Evolutionary conservation across 768 basidiomycete genomes (phyloP).

Genomic region (Paxillus involutus): DNA sequence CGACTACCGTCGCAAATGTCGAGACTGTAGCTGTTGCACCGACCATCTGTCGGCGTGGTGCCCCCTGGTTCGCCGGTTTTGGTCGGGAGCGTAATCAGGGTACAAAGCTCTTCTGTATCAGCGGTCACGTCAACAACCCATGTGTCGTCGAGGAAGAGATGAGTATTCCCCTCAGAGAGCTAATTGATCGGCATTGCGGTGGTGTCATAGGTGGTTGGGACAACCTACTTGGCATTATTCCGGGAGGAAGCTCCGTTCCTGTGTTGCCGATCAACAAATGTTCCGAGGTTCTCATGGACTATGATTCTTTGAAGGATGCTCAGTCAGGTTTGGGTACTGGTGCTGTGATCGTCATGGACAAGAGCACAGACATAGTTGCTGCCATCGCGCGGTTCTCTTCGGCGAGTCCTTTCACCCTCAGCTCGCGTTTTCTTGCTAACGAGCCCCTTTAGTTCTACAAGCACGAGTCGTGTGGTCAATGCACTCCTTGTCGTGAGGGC

Average conservation of each 20-base stretch:
- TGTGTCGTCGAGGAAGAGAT: constrained; percentile 99
- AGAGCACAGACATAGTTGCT: constrained; percentile 90
- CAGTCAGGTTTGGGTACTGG: constrained; percentile 97
- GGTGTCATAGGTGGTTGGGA: constrained; percentile 96
- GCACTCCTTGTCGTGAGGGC: constrained; percentile 91
- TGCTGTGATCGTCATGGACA: constrained; percentile 99
- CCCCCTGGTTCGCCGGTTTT: constrained; percentile 89
- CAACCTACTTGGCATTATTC: constrained; percentile 94
- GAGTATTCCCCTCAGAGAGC: constrained; percentile 92
- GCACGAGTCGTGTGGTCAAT: constrained; percentile 98
- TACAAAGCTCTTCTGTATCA: constrained; percentile 96
- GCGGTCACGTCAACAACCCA: constrained; percentile 97
- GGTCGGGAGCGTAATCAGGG: constrained; percentile 92
- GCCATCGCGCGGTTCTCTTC: constrained; percentile 94
- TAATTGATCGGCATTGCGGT: constrained; percentile 96
- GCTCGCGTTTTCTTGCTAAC: constrained; percentile 1
- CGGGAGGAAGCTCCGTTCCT: constrained; percentile 93
- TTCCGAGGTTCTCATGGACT: constrained; percentile 95
- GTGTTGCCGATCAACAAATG: constrained; percentile 83
- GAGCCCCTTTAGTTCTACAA: constrained; percentile 78
- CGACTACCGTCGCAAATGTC: constrained; percentile 96
- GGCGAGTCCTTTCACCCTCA: constrained; percentile 34
- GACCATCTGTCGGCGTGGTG: constrained; percentile 90
- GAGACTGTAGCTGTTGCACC: constrained; percentile 98
- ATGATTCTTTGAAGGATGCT: constrained; percentile 93